These are phyloP conservation scores for Litchi chinensis DNA, from an alignment of 345 rosid genomes.

Conservation along the genomic window DNA sequence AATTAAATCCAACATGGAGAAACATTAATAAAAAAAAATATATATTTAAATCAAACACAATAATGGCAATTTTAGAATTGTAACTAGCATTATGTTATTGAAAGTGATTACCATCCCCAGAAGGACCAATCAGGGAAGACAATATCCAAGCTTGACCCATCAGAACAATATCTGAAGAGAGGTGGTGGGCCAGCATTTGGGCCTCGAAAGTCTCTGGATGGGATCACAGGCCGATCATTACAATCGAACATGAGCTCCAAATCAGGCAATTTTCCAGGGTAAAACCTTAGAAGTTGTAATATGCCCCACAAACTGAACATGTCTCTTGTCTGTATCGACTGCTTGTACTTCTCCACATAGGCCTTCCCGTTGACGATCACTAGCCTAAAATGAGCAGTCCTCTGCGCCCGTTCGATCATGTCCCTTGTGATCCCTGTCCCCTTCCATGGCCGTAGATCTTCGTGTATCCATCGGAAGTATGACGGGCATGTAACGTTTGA, in stretches of 20 bases:
- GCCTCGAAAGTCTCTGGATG: slow-evolving; percentile 35
- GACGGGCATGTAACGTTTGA: slow-evolving; percentile 48
- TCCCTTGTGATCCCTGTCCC: slow-evolving; percentile 60
- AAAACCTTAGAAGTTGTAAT: slow-evolving; percentile 66
- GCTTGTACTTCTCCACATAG: slow-evolving; percentile 55
- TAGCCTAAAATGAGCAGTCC: slow-evolving; percentile 60
- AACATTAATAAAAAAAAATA: neutral
- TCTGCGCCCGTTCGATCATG: slow-evolving; percentile 50
- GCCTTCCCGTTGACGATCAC: slow-evolving; percentile 59
- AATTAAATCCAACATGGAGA: no score
- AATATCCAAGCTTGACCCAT: slow-evolving; percentile 51
- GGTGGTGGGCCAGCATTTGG: slow-evolving; percentile 53
- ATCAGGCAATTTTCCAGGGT: slow-evolving; percentile 71
- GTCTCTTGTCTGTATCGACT: slow-evolving; percentile 54
- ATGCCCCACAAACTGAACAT: slow-evolving; percentile 69
- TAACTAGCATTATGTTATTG: no score
- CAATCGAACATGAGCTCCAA: slow-evolving; percentile 77
- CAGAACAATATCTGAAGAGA: slow-evolving; percentile 64
- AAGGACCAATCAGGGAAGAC: slow-evolving; percentile 86
- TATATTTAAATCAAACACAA: neutral
- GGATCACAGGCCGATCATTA: slow-evolving; percentile 51
- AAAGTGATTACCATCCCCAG: slow-evolving; percentile 74
- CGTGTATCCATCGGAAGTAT: slow-evolving; percentile 79
- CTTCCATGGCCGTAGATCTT: slow-evolving; percentile 74
- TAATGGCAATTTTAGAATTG: neutral